A percentile compares a stretch with the other conserved stretches of the same genome.
Conservation (phyloP, 345 rosid species). For the Euclidium syriacum region DNA sequence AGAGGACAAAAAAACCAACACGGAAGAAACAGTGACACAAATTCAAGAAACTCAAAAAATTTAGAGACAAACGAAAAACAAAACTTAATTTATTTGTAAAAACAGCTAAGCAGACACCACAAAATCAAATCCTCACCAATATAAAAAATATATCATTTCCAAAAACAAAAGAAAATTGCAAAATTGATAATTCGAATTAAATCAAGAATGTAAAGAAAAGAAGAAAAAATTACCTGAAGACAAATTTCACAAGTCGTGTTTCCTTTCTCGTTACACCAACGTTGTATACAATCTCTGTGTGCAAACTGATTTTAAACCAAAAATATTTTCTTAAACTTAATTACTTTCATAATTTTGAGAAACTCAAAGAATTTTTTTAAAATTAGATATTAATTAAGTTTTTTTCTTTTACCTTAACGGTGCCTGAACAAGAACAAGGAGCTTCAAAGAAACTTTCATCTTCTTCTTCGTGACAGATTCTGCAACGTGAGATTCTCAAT, state of each 20-base stretch:
- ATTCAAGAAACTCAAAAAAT: slow-evolving; percentile 14
- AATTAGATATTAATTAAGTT: not conserved
- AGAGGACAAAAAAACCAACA: slow-evolving; percentile 21
- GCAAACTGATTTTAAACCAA: slow-evolving; percentile 11
- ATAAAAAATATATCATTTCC: not conserved
- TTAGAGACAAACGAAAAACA: not conserved
- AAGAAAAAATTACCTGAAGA: slow-evolving; percentile 54
- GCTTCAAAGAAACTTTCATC: slow-evolving; percentile 79
- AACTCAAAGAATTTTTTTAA: not conserved
- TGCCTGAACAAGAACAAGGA: slow-evolving; percentile 94
- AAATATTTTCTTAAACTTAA: not conserved
- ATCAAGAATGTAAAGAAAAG: not conserved
- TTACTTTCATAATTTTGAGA: not conserved
- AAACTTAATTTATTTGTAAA: not conserved
- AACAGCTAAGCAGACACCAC: slow-evolving; percentile 27
- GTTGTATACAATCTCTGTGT: slow-evolving; percentile 88
- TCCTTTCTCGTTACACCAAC: slow-evolving; percentile 99
- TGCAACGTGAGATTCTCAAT: slow-evolving; percentile 44
- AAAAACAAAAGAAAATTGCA: not conserved
- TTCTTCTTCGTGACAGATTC: slow-evolving; percentile 89
- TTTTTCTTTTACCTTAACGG: slow-evolving; percentile 56
- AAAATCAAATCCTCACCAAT: slow-evolving; percentile 1
- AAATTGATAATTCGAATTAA: not conserved
- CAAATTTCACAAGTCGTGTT: slow-evolving; percentile 91
- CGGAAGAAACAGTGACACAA: slow-evolving; percentile 22